Percentiles rank a stretch among this genome's conserved stretches.
These are phyloP conservation scores for Globisporangium heterothallicum DNA, from an alignment of 352 stramenopile species.

Conservation along the genomic window DNA sequence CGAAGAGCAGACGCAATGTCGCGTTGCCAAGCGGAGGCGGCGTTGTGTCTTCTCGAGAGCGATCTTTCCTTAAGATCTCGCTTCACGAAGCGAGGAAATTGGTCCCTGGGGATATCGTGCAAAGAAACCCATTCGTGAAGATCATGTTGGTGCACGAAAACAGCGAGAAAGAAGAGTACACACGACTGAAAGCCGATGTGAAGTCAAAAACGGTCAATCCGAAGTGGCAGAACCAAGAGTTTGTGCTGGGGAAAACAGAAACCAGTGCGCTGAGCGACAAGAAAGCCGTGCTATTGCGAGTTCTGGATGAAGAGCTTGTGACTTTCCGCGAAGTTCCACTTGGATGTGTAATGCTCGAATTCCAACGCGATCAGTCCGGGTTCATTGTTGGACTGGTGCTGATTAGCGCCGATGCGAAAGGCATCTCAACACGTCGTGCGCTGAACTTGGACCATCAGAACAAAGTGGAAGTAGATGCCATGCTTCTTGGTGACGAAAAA, in stretches of 20 bases:
- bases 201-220: slow-evolving; percentile 61
- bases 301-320: slow-evolving; percentile 54
- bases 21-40: slow-evolving; percentile 6
- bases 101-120: slow-evolving; percentile 27
- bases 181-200: slow-evolving; percentile 59
- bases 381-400: slow-evolving; percentile 48
- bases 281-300: slow-evolving; percentile 46
- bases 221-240: slow-evolving; percentile 68
- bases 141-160: slow-evolving; percentile 42
- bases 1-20: slow-evolving; percentile 3
- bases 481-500: slow-evolving; percentile 34
- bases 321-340: slow-evolving; percentile 44
- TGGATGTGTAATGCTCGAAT: slow-evolving; percentile 47
- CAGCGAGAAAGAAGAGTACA: slow-evolving; percentile 44
- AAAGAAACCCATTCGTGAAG: slow-evolving; percentile 42
- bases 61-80: slow-evolving; percentile 52
- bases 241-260: slow-evolving; percentile 46
- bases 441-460: slow-evolving; percentile 38
- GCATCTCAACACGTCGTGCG: slow-evolving; percentile 16
- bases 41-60: slow-evolving; percentile 24
- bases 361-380: slow-evolving; percentile 41
- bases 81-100: slow-evolving; percentile 57
- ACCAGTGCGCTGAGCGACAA: slow-evolving; percentile 53
- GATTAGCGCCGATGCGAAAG: slow-evolving; percentile 34
- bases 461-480: slow-evolving; percentile 41